Conservation (phyloP, 345 rosid genomes). For the Camelina laxa region DNA sequence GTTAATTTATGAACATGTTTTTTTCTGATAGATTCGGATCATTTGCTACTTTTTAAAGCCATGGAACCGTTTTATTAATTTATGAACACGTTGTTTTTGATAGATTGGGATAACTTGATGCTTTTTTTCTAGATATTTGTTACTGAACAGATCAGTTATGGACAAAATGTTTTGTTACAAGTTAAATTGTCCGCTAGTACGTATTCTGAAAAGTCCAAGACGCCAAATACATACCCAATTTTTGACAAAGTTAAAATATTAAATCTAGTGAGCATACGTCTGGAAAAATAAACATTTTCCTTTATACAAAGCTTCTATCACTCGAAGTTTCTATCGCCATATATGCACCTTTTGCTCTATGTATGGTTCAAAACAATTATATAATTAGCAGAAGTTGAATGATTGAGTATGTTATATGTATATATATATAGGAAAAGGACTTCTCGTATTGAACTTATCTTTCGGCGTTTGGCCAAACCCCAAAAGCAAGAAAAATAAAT, state of each 20-base stretch:
- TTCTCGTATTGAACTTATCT: constrained; percentile 9
- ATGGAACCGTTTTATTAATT: too few species aligned
- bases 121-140: background rate
- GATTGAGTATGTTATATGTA: constrained; percentile 8
- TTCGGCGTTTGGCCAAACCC: constrained; percentile 4
- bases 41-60: background rate
- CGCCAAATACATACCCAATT: background rate
- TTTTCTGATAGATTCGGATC: background rate
- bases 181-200: constrained; percentile 5
- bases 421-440: background rate
- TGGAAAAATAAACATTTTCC: background rate
- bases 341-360: background rate
- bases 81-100: too few species aligned
- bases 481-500: background rate
- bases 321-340: constrained; percentile 1
- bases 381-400: background rate
- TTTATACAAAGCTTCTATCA: background rate
- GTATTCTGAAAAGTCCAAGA: background rate
- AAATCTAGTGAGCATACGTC: background rate
- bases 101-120: too few species aligned
- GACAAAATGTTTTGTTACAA: constrained; percentile 9
- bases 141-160: background rate
- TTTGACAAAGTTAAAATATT: background rate
- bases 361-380: background rate
- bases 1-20: background rate